Conservation (phyloP, 2,329 filamentous ascomycete genomes). For the Penicillium sp. region DNA sequence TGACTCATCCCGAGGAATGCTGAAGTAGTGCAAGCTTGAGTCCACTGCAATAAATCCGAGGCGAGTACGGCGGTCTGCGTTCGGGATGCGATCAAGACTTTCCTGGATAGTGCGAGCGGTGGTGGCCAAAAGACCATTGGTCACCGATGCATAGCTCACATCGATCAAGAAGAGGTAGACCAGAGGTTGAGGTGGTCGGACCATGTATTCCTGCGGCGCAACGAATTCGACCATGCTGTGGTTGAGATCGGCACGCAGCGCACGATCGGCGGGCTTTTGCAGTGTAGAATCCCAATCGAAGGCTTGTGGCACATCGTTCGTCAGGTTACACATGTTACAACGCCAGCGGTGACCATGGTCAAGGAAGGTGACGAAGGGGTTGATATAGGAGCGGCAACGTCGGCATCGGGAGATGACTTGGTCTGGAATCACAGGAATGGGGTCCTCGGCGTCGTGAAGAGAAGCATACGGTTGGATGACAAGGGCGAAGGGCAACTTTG, state of each 20-base stretch:
- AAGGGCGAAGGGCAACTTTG: slow-evolving; percentile 89
- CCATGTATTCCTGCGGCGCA: slow-evolving; percentile 99
- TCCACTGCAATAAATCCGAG: slow-evolving; percentile 95
- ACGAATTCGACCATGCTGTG: slow-evolving; percentile 97
- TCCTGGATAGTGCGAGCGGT: slow-evolving; percentile 91
- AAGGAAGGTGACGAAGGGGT: slow-evolving; percentile 92
- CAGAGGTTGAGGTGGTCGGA: slow-evolving; percentile 88
- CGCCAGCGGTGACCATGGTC: slow-evolving; percentile 97
- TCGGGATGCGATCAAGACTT: slow-evolving; percentile 95
- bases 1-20: slow-evolving; percentile 82
- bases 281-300: slow-evolving; percentile 96
- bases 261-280: slow-evolving; percentile 87
- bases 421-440: slow-evolving; percentile 87
- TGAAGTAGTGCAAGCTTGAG: slow-evolving; percentile 93
- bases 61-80: slow-evolving; percentile 87
- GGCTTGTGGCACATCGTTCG: slow-evolving; percentile 97
- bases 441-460: slow-evolving; percentile 88
- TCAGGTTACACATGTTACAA: slow-evolving; percentile 99
- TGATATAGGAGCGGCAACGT: slow-evolving; percentile 95
- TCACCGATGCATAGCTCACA: slow-evolving; percentile 86
- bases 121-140: slow-evolving; percentile 86
- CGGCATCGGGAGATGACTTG: slow-evolving; percentile 96
- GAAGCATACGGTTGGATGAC: slow-evolving; percentile 94
- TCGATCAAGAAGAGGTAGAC: slow-evolving; percentile 96
- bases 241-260: slow-evolving; percentile 90